Evolutionary conservation across 305 asterid species (phyloP), one percentile per base, ranked within the genome.

Genomic region (Rubia tinctorum): DNA sequence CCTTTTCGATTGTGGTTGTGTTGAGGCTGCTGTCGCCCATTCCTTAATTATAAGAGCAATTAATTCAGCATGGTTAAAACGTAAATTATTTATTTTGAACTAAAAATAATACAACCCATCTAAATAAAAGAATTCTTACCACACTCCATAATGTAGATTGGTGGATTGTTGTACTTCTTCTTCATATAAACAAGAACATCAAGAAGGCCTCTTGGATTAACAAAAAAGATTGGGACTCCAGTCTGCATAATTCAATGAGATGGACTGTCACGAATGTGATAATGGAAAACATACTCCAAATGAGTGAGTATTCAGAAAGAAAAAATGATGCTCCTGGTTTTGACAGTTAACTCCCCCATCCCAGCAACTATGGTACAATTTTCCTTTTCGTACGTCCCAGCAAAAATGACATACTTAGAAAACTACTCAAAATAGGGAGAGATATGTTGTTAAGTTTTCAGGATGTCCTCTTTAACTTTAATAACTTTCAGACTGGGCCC

Each of bases 91-190:
- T 53, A 17, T 18, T 2, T 2, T 13, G 6, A 2, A 47, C 5
- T 27, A 27, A 27, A 27, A 27, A 1, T 27, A 27, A 27, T 27
- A 27, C 30, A 27, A 27, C 30, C 30, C 30, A 27, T 27, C 2
- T 27, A 27, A 27, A 27, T 27, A 27, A 27, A 27, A 27, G 58
- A 51, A 37, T 17, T 60, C 68, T 0, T 39, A 66, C 70, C 70
- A 20, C 47, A 40, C 34, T 66, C 55, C 17, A 25, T 66, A 2
- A 66, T 42, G 6, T 66, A 66, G 11, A 66, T 27, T 23, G 25
- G 18, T 42, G 70, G 70, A n/a, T 66, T 66, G 34, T 66, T 66
- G 47, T 66, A 66, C 3, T 14, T 66, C 18, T 66, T 66, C 55
- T 66, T 66, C 14, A 47, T 66, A 42, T 66, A 66, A 2, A 66